Evolutionary conservation across 2,329 filamentous ascomycete species (phyloP), one percentile per base, ranked within the genome.

Genomic region (Venturia nashicola): DNA sequence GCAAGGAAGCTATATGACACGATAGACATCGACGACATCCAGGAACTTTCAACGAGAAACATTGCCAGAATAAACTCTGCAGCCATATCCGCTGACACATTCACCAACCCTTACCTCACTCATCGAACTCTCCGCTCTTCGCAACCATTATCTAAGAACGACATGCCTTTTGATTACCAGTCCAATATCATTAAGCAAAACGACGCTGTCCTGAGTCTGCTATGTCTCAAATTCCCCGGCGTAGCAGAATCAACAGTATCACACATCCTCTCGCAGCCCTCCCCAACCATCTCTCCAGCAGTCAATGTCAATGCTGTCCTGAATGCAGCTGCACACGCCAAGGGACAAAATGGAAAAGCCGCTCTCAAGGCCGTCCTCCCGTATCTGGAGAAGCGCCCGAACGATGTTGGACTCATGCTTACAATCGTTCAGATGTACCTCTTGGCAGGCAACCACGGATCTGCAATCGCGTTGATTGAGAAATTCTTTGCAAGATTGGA

Each of bases 401-500:
- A 84, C 65, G 91, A 97, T 71, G 79, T 96, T 27, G 93, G 92
- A 1, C 80, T 97, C 3, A 77, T 90, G 32, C 79, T 97, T 46
- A 91, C 90, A 11, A 83, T 91, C 64, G 82, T 93, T 11, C 91
- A 97, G 73, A 82, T 96, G 55, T 91, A 95, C 71, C 79, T 94
- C 18, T 80, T 86, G 61, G 83, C 81, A 48, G 84, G 86, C 59
- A 91, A 93, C 71, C 81, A 84, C 36, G 86, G 83, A 39, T 86
- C 88, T 4, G 93, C 93, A 5, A 83, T 91, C 43, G 79, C 81
- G n/a, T 79, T 90, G 6, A 79, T 97, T 2, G 88, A 96, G 71
- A 78, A 82, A 1, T 92, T 94, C 71, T 82, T 96, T 64, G 82
- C 82, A 66, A 83, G 83, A 11, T 80, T 96, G 1, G 89, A 93